Evolutionary conservation across 331 rosid species (phyloP), one percentile per base, ranked within the genome.

Genomic region (Pyracantha coccinea): DNA sequence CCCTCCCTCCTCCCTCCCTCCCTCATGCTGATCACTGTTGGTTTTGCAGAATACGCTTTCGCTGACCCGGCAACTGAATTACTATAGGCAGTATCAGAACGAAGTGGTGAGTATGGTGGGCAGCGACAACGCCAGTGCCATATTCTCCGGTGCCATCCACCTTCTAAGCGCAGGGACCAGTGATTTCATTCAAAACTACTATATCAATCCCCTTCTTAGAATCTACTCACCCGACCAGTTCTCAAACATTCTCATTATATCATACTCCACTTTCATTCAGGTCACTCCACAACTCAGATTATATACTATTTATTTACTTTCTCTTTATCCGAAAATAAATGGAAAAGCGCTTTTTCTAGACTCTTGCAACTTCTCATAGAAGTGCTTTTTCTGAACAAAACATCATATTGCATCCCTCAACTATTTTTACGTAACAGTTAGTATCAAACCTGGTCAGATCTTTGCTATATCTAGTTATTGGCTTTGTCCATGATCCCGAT

Each of bases 121-220:
- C 76, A 72, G 63, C 68, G 75, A 53, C n/a, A 75, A 74, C 68
- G 89, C 86, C 77, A 79, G 79, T n/a, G 79, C 65, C 41, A 86
- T 81, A 74, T 77, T 88, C 80, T 83, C 91, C 13, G 80, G 85
- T 23, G 80, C 85, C 25, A 86, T 90, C 62, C 84, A 88, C 52
- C 76, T 90, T 76, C 73, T 88, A 11, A 77, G 88, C 71, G 82
- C 92, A 19, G 96, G 91, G 62, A 84, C 72, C 83, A 83, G 88
- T 72, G 92, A 90, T 72, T 90, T 81, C 72, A 57, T 90, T 64
- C 83, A 86, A 75, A 89, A 87, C 81, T 90, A 90, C 83, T 83
- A 79, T 75, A 64, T 88, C 69, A 73, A 81, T 77, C 87, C 92
- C 70, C 55, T 79, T 32, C 69, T 85, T 9, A n/a, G 23, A 61